Conservation (phyloP, 306 rosid species). For the Vigna nakashimae region DNA sequence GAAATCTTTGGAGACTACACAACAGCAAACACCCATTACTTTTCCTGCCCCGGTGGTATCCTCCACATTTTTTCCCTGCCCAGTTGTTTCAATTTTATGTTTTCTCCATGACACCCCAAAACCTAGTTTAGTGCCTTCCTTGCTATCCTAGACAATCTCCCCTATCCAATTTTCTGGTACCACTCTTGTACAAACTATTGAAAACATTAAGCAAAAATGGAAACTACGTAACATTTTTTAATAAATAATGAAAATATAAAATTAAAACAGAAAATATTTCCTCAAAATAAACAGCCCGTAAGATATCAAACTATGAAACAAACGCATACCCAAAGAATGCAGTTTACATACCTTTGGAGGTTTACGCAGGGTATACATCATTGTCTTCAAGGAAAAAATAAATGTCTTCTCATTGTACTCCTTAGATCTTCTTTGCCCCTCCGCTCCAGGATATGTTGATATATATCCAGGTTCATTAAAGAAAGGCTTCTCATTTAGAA, state of each 20-base stretch:
- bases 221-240: background rate
- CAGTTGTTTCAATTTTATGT: background rate
- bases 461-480: constrained; percentile 78
- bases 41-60: no score
- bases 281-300: background rate
- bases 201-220: background rate
- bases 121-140: background rate
- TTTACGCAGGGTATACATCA: constrained; percentile 72
- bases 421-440: constrained; percentile 65
- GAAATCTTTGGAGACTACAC: no score
- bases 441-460: constrained; percentile 39
- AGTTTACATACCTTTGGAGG: constrained; percentile 69
- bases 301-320: constrained; percentile 7
- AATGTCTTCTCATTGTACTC: constrained; percentile 69
- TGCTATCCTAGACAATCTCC: background rate
- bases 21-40: no score
- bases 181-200: background rate
- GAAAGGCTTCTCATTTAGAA: constrained; percentile 76
- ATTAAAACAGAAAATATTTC: background rate
- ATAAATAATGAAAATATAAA: background rate
- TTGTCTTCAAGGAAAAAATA: constrained; percentile 71
- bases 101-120: background rate
- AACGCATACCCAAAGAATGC: constrained; percentile 1
- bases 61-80: no score
- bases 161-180: no score